Percentiles rank a stretch among this genome's conserved stretches.
phyloP scores from a whole-genome alignment of 768 basidiomycete species.

The Exidia glandulosa region DNA sequence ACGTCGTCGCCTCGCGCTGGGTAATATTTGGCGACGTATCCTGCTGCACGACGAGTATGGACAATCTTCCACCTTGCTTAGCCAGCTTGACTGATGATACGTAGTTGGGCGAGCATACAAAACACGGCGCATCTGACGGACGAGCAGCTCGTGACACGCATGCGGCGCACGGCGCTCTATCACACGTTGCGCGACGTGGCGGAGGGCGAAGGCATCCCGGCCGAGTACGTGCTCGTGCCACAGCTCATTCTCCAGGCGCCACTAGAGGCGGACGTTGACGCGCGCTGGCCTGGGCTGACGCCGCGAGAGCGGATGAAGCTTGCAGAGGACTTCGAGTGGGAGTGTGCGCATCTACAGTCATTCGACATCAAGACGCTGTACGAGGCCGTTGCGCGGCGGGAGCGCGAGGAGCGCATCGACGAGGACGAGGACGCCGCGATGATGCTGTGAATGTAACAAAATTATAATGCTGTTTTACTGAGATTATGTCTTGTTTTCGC shows the following conservation, averaged over 20 bases:
- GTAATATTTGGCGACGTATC: conserved; percentile 77
- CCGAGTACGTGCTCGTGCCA: conserved; percentile 29
- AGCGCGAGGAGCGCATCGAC: not conserved
- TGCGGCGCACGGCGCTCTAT: conserved; percentile 66
- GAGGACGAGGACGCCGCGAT: too few relatives aligned
- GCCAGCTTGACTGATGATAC: not conserved
- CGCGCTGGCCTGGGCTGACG: conserved; percentile 67
- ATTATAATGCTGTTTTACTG: too few relatives aligned
- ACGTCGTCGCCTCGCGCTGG: conserved; percentile 55
- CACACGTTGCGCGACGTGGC: conserved; percentile 1
- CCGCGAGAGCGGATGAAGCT: conserved; percentile 52
- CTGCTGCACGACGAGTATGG: conserved; percentile 84
- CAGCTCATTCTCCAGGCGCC: conserved; percentile 47
- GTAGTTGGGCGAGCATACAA: conserved; percentile 68
- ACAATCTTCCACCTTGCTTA: not conserved
- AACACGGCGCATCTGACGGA: conserved; percentile 70
- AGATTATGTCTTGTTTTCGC: too few relatives aligned
- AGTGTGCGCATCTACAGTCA: conserved; percentile 47
- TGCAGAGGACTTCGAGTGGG: conserved; percentile 46
- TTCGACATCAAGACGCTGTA: conserved; percentile 51
- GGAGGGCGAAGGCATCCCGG: conserved; percentile 29
- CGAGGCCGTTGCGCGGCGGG: conserved; percentile 43
- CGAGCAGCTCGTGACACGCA: conserved; percentile 58
- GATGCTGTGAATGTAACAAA: not conserved
- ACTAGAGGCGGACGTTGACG: conserved; percentile 48